Conservation (phyloP, 495 filamentous ascomycete genomes). For the Penicilliopsis zonata region DNA sequence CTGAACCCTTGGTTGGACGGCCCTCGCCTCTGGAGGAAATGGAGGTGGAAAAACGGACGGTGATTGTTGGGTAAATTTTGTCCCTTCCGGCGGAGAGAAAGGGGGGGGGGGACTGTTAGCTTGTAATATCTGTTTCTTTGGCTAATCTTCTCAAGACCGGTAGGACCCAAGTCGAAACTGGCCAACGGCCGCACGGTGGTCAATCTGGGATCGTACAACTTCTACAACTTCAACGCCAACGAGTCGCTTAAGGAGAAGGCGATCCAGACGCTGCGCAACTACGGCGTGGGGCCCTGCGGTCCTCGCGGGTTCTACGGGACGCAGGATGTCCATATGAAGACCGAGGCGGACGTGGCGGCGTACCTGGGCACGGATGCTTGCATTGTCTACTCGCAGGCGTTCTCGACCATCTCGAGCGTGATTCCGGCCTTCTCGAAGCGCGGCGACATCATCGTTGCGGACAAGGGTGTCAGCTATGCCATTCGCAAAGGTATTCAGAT, state of each 20-base stretch:
- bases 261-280: slow-evolving; percentile 82
- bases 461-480: slow-evolving; percentile 85
- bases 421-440: slow-evolving; percentile 95
- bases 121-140: too few species aligned
- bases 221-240: slow-evolving; percentile 91
- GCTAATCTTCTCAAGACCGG: slow-evolving; percentile 49
- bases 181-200: slow-evolving; percentile 78
- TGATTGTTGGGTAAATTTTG: slow-evolving; percentile 67
- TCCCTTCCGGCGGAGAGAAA: background rate
- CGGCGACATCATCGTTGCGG: slow-evolving; percentile 97
- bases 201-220: slow-evolving; percentile 90
- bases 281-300: slow-evolving; percentile 92
- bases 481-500: slow-evolving; percentile 92
- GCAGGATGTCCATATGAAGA: slow-evolving; percentile 96
- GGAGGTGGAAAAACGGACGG: slow-evolving; percentile 73
- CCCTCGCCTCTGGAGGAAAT: slow-evolving; percentile 61
- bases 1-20: slow-evolving; percentile 74
- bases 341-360: slow-evolving; percentile 83
- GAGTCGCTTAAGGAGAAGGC: slow-evolving; percentile 89
- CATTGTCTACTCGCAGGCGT: slow-evolving; percentile 91
- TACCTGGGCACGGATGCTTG: slow-evolving; percentile 77
- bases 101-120: too few species aligned
- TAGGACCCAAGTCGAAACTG: slow-evolving; percentile 82
- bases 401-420: slow-evolving; percentile 86
- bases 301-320: slow-evolving; percentile 97